These are phyloP conservation scores for Viscum album DNA, from an alignment of 177 flowering plant species.

Conservation along the genomic window DNA sequence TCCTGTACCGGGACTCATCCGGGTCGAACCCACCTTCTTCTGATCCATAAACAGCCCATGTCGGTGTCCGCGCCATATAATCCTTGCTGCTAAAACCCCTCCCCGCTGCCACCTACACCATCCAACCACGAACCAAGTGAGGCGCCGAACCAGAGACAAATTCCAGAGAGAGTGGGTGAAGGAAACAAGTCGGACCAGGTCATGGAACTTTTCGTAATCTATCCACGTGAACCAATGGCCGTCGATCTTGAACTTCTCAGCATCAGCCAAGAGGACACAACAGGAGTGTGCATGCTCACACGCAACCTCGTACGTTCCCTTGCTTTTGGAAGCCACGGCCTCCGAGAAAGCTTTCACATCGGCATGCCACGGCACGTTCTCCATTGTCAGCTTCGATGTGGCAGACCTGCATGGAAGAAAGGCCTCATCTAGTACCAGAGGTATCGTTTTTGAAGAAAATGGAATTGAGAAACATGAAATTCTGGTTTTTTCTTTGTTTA, in stretches of 20 bases:
- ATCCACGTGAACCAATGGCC: constrained; percentile 98
- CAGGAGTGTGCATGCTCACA: constrained; percentile 96
- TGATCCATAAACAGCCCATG: constrained; percentile 96
- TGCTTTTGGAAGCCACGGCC: constrained; percentile 62
- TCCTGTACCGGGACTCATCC: constrained; percentile 50
- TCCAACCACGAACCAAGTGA: not conserved
- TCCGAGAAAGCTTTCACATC: constrained; percentile 93
- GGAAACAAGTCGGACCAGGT: no score
- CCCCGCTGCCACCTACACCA: constrained; percentile 68
- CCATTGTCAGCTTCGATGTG: constrained; percentile 96
- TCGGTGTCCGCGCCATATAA: constrained; percentile 79
- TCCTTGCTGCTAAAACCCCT: constrained; percentile 63
- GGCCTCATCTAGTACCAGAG: no score
- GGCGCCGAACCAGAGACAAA: not conserved
- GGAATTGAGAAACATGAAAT: no score
- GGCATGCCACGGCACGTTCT: constrained; percentile 97
- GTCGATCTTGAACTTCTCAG: constrained; percentile 63
- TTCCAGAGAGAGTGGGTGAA: no score
- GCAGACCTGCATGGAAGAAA: constrained; percentile 53
- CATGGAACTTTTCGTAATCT: constrained; percentile 91
- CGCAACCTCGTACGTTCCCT: constrained; percentile 86
- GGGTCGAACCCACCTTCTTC: constrained; percentile 99
- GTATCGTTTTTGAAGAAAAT: no score
- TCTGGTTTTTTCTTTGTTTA: no score
- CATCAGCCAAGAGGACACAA: constrained; percentile 84